Base-by-base conservation (phyloP, 1,284 basidiomycete genomes). In the Nidula niveotomentosa region DNA sequence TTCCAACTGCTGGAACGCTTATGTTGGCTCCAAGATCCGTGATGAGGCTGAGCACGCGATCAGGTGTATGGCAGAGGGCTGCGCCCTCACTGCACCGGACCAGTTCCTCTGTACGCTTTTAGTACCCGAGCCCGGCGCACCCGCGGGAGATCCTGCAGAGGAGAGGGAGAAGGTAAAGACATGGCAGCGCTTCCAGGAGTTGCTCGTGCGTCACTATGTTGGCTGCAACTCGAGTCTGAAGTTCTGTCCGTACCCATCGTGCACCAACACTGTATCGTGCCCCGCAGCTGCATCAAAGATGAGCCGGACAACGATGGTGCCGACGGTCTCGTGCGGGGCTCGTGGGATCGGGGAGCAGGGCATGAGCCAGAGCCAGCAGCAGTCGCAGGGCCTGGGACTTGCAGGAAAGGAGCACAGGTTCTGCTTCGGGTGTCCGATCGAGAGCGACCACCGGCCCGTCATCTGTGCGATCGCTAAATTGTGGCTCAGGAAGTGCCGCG, bases 401-500 rank as follows among this genome's bases (percentile, higher is more conserved):
- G 61, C 69, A 37, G 71, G 69, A 36, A 80, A 77, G 63, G 78
- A 80, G 58, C 88, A 93, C 71, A 83, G 81, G 56, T 96, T 98
- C 71, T 98, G 95, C 72, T 98, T 97, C 65, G 93, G 94, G 8
- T 98, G 94, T 67, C 76, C 85, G 46, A 84, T 93, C 61, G 88
- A 92, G 63, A 83, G 79, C 59, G 94, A 96, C 65, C 96, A 99
- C 69, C 84, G 94, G 34, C 96, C 96, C 0, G 87, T 96, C 46
- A 83, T 97, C 49, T 99, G 96, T 73, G 79, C 77, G 8, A 88
- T 97, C 30, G 93, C 95, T 62, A 90, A 84, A 76, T 82, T 94
- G 74, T 99, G 97, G 97, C 75, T 97, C 65, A 94, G 93, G 82
- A 99, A 99, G 73, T 98, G 96, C 72, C 86, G 88, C 54, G 96